Conservation (phyloP, 768 basidiomycete species). For the Termitomyces sp. region DNA sequence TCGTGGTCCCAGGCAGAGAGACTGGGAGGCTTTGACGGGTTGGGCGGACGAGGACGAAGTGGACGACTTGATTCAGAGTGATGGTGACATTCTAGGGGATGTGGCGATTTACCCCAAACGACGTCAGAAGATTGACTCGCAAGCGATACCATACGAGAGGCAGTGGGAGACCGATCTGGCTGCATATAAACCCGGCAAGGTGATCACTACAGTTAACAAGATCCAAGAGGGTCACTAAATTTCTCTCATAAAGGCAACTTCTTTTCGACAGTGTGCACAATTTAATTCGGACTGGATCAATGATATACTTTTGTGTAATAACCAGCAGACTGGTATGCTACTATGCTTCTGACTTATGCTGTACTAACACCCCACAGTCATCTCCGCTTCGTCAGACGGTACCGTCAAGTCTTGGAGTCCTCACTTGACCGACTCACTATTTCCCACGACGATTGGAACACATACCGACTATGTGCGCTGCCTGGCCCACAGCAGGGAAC, state of each 20-base stretch:
- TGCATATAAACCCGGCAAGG: slow-evolving; percentile 41
- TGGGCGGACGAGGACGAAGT: slow-evolving; percentile 75
- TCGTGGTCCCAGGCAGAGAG: slow-evolving; percentile 14
- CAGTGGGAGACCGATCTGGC: slow-evolving; percentile 76
- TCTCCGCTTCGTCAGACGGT: slow-evolving; percentile 94
- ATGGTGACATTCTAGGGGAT: slow-evolving; percentile 76
- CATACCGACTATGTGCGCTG: slow-evolving; percentile 88
- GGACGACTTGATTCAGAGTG: slow-evolving; percentile 51
- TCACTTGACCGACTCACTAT: slow-evolving; percentile 51
- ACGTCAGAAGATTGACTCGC: slow-evolving; percentile 31
- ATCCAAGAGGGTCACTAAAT: neutral
- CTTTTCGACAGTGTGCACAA: slow-evolving; percentile 86
- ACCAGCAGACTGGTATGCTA: slow-evolving; percentile 76
- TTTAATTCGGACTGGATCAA: slow-evolving; percentile 96
- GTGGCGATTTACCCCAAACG: slow-evolving; percentile 32
- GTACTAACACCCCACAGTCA: slow-evolving; percentile 39
- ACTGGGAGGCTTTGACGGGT: slow-evolving; percentile 81
- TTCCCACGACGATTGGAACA: slow-evolving; percentile 64
- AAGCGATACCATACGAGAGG: slow-evolving; percentile 55
- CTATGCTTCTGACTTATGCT: neutral
- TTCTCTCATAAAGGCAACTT: slow-evolving; percentile 38
- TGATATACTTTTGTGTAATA: slow-evolving; percentile 86
- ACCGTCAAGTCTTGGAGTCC: slow-evolving; percentile 93
- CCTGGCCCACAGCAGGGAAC: slow-evolving; percentile 68
- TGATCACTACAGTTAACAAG: slow-evolving; percentile 16